phyloP scores from a whole-genome alignment of 2,329 filamentous ascomycete species.

The Paramyrothecium roridum region DNA sequence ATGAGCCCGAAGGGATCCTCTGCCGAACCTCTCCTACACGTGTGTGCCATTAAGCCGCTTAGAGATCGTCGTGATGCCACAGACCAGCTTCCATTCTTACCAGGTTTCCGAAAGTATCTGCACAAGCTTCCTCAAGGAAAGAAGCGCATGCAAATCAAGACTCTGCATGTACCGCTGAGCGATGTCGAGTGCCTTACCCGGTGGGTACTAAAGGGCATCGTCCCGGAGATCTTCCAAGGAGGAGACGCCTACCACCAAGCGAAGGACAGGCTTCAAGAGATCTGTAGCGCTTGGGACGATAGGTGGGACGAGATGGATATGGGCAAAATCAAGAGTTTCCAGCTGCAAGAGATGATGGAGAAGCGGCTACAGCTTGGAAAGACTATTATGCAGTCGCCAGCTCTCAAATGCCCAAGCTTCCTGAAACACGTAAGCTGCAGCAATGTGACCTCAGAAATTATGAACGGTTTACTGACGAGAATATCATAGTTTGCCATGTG shows the following conservation, averaged over 20 bases:
- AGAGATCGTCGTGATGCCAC: slow-evolving; percentile 70
- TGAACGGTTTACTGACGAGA: slow-evolving; percentile 5
- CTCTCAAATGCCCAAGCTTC: slow-evolving; percentile 72
- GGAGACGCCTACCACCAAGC: slow-evolving; percentile 50
- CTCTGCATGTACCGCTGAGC: slow-evolving; percentile 65
- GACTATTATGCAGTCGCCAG: slow-evolving; percentile 61
- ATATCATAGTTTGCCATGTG: slow-evolving; percentile 83
- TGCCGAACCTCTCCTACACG: slow-evolving; percentile 66
- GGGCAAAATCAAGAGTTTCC: slow-evolving; percentile 75
- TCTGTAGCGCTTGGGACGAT: slow-evolving; percentile 73
- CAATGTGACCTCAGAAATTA: background rate
- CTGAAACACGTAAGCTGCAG: slow-evolving; percentile 73
- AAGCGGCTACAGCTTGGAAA: slow-evolving; percentile 63
- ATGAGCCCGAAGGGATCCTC: slow-evolving; percentile 55
- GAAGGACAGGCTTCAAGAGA: slow-evolving; percentile 63
- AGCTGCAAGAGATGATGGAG: slow-evolving; percentile 74
- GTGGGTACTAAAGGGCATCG: slow-evolving; percentile 56
- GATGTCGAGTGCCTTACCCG: slow-evolving; percentile 85
- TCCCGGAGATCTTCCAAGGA: slow-evolving; percentile 56
- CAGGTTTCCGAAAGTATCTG: slow-evolving; percentile 65
- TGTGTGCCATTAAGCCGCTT: slow-evolving; percentile 72
- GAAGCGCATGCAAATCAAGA: slow-evolving; percentile 65
- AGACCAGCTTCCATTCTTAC: slow-evolving; percentile 83
- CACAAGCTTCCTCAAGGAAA: slow-evolving; percentile 64
- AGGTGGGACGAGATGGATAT: slow-evolving; percentile 86